Percentiles rank a stretch among this genome's conserved stretches.
Conservation (phyloP, 306 rosid genomes). For the Pachyrhizus erosus region DNA sequence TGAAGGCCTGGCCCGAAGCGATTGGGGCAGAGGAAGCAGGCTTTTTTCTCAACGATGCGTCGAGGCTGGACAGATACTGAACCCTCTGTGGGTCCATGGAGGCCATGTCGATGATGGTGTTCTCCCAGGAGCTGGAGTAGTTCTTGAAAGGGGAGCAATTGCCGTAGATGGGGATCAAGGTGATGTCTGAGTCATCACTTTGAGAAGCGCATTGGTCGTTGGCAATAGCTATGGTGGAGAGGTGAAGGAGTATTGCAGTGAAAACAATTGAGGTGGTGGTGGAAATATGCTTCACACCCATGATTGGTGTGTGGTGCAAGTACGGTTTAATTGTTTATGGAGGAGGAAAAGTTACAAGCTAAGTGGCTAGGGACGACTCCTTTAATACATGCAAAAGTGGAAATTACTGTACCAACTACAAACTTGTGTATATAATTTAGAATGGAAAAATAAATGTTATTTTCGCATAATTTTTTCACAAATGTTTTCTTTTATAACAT, state of each 20-base stretch:
- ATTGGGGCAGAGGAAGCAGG: not conserved
- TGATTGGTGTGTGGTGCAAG: conserved; percentile 24
- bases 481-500: too few species aligned
- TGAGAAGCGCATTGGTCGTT: conserved; percentile 48
- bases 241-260: not conserved
- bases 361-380: not conserved
- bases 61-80: conserved; percentile 54
- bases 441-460: too few species aligned
- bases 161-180: conserved; percentile 67
- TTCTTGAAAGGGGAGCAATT: conserved; percentile 74
- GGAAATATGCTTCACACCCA: conserved; percentile 53
- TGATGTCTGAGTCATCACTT: conserved; percentile 49
- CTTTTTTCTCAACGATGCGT: not conserved
- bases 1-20: conserved; percentile 14
- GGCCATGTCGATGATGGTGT: conserved; percentile 68
- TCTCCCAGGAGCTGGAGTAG: conserved; percentile 46
- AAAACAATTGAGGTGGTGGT: conserved; percentile 34
- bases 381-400: not conserved
- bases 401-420: not conserved
- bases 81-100: conserved; percentile 64
- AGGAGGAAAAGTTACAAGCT: not conserved
- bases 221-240: conserved; percentile 31
- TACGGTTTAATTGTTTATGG: not conserved
- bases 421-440: not conserved
- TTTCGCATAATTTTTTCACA: too few species aligned